Evolutionary conservation across 2,329 filamentous ascomycete genomes (phyloP), one percentile per base, ranked within the genome.

Genomic region (Coleophoma cylindrospora): DNA sequence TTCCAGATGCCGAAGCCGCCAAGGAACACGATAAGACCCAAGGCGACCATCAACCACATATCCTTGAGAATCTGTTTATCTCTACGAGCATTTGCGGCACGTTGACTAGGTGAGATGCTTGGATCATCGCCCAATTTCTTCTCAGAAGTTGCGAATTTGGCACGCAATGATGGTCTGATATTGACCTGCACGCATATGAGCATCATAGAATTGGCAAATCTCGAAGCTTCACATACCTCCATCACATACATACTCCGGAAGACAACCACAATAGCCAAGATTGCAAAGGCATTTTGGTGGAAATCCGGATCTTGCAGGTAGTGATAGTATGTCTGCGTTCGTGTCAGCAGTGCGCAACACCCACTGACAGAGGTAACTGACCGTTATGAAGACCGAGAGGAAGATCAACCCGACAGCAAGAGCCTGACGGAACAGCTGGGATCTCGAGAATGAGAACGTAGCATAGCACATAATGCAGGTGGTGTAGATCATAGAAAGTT

Each of bases 241-340:
- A 88, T 88, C 13, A 85, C 76, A 58, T 80, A 86, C 72, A 87
- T 81, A 56, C 57, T 61, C 34, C 63, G 59, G 38, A 84, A 67
- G 32, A 89, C 68, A 8, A 89, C 80, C 45, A 83, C 68, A 11
- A 75, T 74, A 0, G 85, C 88, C 34, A 89, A 49, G 34, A 64
- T 43, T 0, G 82, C 84, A 57, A 87, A 89, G n/a, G 80, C 79
- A 60, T 79, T 85, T 61, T 89, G 85, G 66, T 89, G 86, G 67
- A 89, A 89, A 0, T 74, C 70, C 0, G 86, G 86, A 54, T 89
- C 83, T 66, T 87, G 83, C 2, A 88, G 73, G 60, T 87, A 87
- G 65, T 89, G 85, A 65, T 89, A 89, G 62, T 87, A 87, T 10
- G 80, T 66, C 14, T 55, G 13, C 5, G 36, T n/a, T 38, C 7